Conservation (phyloP, 331 rosid species). For the Rhamnella rubrinervis region DNA sequence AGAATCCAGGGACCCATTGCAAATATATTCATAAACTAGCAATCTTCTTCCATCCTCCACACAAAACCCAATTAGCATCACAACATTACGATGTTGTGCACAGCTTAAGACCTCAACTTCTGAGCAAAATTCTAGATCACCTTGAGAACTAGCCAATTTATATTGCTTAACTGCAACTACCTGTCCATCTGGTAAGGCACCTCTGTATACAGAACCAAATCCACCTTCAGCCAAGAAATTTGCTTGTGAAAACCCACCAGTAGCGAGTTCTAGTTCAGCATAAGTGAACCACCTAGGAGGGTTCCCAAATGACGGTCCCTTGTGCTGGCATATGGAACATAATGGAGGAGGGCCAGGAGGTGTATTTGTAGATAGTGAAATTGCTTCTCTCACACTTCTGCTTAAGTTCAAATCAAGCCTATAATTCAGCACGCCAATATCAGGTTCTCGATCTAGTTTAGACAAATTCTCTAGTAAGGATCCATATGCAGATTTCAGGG, state of each 20-base stretch:
- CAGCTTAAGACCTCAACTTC: slow-evolving; percentile 97
- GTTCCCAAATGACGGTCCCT: slow-evolving; percentile 85
- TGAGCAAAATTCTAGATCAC: slow-evolving; percentile 93
- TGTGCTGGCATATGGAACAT: slow-evolving; percentile 97
- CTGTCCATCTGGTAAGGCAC: slow-evolving; percentile 68
- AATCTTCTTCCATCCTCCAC: slow-evolving; percentile 91
- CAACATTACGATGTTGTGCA: slow-evolving; percentile 97
- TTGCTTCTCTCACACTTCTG: slow-evolving; percentile 76
- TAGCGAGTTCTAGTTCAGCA: slow-evolving; percentile 80
- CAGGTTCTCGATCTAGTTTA: slow-evolving; percentile 55
- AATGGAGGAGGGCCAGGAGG: slow-evolving; percentile 90
- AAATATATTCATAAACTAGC: slow-evolving; percentile 86
- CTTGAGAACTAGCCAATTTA: slow-evolving; percentile 87
- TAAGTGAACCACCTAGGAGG: slow-evolving; percentile 96
- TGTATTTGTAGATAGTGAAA: slow-evolving; percentile 51
- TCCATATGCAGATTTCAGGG: slow-evolving; percentile 49
- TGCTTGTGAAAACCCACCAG: slow-evolving; percentile 73
- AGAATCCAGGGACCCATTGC: slow-evolving; percentile 85
- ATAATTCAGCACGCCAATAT: slow-evolving; percentile 40
- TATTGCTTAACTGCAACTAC: slow-evolving; percentile 92
- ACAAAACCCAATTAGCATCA: slow-evolving; percentile 88
- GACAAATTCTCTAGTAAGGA: slow-evolving; percentile 58
- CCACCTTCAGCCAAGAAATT: slow-evolving; percentile 99
- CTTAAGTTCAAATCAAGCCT: slow-evolving; percentile 63
- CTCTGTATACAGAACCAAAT: slow-evolving; percentile 94